These are phyloP conservation scores for Solanum chiquidenum DNA, from an alignment of 257 asterid genomes.

Conservation along the genomic window DNA sequence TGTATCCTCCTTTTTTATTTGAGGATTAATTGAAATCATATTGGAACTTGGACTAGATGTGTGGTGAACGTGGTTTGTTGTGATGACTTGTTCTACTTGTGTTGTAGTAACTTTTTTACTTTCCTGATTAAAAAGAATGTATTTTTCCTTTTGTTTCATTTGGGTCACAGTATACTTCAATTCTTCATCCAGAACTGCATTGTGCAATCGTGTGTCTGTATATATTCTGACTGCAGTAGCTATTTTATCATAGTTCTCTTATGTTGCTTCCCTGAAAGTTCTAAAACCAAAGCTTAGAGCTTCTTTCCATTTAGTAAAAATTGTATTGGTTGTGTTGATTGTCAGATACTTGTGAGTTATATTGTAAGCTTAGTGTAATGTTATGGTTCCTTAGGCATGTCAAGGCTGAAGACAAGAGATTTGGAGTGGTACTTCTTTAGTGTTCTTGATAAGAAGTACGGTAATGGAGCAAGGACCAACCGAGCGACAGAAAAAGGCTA, in stretches of 20 bases:
- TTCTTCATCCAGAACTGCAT: neutral
- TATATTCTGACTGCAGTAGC: neutral
- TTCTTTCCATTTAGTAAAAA: neutral
- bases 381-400: constrained; percentile 34
- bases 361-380: neutral
- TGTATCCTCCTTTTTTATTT: neutral
- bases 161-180: neutral
- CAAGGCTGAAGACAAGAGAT: constrained; percentile 71
- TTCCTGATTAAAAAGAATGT: neutral
- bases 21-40: neutral
- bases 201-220: neutral
- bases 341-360: neutral
- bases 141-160: neutral
- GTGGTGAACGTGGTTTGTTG: neutral
- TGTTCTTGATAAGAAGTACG: constrained; percentile 80
- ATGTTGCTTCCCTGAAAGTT: neutral
- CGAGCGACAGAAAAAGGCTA: constrained; percentile 86
- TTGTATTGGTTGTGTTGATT: neutral
- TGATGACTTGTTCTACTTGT: neutral
- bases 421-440: constrained; percentile 93
- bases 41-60: neutral
- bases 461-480: constrained; percentile 80
- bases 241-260: neutral
- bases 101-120: neutral
- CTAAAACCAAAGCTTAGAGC: neutral